Evolutionary conservation across 805 yeast species (phyloP).

Genomic region (Saturnispora halmiae): DNA sequence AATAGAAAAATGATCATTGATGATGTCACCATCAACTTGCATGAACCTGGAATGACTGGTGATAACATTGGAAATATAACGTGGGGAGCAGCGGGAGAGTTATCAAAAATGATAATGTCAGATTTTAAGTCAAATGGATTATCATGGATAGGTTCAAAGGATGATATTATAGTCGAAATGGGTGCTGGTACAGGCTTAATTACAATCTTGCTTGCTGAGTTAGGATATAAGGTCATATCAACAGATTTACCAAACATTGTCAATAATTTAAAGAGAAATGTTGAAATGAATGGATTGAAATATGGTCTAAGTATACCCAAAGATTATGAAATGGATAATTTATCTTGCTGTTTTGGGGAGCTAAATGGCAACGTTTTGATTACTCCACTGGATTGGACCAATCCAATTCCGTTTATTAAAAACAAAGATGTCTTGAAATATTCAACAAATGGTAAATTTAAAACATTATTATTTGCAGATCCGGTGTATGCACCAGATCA

Average conservation of each 20-base stretch:
- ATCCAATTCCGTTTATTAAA: slow-evolving; percentile 34
- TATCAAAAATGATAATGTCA: slow-evolving; percentile 45
- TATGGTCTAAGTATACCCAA: slow-evolving; percentile 1
- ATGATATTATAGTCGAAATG: slow-evolving; percentile 50
- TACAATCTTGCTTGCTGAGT: slow-evolving; percentile 57
- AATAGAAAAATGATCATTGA: slow-evolving; percentile 46
- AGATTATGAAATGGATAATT: not conserved
- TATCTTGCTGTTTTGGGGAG: slow-evolving; percentile 17
- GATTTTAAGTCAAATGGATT: slow-evolving; percentile 2
- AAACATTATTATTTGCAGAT: slow-evolving; percentile 68
- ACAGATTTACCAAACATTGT: slow-evolving; percentile 80
- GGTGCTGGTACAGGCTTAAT: slow-evolving; percentile 94
- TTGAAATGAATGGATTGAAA: slow-evolving; percentile 39
- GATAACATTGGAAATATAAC: slow-evolving; percentile 89
- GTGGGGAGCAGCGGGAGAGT: slow-evolving; percentile 84
- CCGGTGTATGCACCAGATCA: slow-evolving; percentile 82
- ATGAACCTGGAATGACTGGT: slow-evolving; percentile 78
- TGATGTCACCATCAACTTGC: slow-evolving; percentile 31
- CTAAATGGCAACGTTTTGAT: slow-evolving; percentile 21
- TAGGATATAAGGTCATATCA: slow-evolving; percentile 42
- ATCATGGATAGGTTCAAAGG: not conserved
- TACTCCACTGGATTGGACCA: slow-evolving; percentile 61
- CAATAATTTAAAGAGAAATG: slow-evolving; percentile 54
- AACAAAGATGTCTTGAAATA: slow-evolving; percentile 15
- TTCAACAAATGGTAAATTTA: slow-evolving; percentile 29